phyloP scores from a whole-genome alignment of 2,329 filamentous ascomycete genomes.

The Pestalotiopsis sp. region DNA sequence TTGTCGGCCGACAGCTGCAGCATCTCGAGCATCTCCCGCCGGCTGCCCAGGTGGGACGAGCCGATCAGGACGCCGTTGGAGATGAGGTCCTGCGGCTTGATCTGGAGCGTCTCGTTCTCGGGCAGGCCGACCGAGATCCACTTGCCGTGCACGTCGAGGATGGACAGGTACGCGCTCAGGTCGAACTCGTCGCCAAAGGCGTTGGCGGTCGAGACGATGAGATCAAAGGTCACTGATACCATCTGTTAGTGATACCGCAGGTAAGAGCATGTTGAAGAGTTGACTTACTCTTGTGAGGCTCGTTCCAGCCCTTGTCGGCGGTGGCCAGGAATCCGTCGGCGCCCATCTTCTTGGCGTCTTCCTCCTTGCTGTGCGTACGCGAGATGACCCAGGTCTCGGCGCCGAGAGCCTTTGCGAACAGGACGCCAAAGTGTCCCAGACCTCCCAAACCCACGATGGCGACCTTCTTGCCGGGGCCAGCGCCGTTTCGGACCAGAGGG shows the following conservation, averaged over 20 bases:
- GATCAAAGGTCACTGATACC: constrained; percentile 68
- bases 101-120: constrained; percentile 71
- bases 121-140: constrained; percentile 83
- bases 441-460: constrained; percentile 69
- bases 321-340: constrained; percentile 37
- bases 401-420: constrained; percentile 67
- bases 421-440: constrained; percentile 65
- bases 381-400: constrained; percentile 60
- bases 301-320: constrained; percentile 60
- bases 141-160: constrained; percentile 80
- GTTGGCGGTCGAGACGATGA: constrained; percentile 77
- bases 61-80: constrained; percentile 75
- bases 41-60: constrained; percentile 70
- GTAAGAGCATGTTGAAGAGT: too few relatives aligned
- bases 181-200: constrained; percentile 70
- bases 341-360: constrained; percentile 55
- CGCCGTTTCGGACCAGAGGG: constrained; percentile 61
- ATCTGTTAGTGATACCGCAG: too few relatives aligned
- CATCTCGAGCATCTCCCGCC: constrained; percentile 69
- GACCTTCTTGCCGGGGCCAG: constrained; percentile 66
- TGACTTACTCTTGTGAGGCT: constrained; percentile 47
- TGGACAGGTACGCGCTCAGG: constrained; percentile 71
- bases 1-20: constrained; percentile 50
- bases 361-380: constrained; percentile 48
- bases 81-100: constrained; percentile 76